Percentiles rank a stretch among this genome's conserved stretches.
Evolutionary conservation across 1,139 yeast species (phyloP).

Genomic region (Geotrichum restrictum): DNA sequence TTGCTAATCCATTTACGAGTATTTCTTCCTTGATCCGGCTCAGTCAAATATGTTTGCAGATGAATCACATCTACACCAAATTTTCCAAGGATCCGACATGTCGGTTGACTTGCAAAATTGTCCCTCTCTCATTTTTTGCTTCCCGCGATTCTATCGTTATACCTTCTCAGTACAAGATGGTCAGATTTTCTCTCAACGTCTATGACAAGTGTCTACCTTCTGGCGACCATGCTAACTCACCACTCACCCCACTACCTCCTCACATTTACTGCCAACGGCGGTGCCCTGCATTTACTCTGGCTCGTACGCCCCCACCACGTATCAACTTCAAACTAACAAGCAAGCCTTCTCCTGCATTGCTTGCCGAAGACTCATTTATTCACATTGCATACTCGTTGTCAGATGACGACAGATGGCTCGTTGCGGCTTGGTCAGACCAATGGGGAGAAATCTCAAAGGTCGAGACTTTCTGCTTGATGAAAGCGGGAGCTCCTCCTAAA

Average conservation of each 20-base stretch:
- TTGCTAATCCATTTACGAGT: slow-evolving; percentile 20
- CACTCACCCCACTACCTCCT: slow-evolving; percentile 2
- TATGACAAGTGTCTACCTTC: slow-evolving; percentile 51
- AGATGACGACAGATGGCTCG: slow-evolving; percentile 75
- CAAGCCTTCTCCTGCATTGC: slow-evolving; percentile 40
- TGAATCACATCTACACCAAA: background rate
- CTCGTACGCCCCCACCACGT: slow-evolving; percentile 38
- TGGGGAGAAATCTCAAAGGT: slow-evolving; percentile 61
- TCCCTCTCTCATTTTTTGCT: slow-evolving; percentile 54
- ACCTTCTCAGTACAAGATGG: slow-evolving; percentile 48
- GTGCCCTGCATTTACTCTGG: slow-evolving; percentile 36
- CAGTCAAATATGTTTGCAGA: slow-evolving; percentile 18
- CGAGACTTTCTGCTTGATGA: slow-evolving; percentile 48
- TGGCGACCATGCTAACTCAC: slow-evolving; percentile 2
- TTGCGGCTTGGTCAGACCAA: slow-evolving; percentile 89
- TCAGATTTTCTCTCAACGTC: slow-evolving; percentile 54
- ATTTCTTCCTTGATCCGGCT: slow-evolving; percentile 13
- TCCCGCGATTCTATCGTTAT: slow-evolving; percentile 46
- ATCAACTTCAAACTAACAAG: slow-evolving; percentile 53
- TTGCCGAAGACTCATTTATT: slow-evolving; percentile 67
- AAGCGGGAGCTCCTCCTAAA: slow-evolving; percentile 28
- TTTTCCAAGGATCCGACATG: background rate
- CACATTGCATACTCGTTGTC: slow-evolving; percentile 86
- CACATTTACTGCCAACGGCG: slow-evolving; percentile 22
- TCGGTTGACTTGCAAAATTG: slow-evolving; percentile 37